Percentiles rank a stretch among this genome's conserved stretches.
Evolutionary conservation across 108 stramenopile species (phyloP).

Genomic region (Nitzschia sp.): DNA sequence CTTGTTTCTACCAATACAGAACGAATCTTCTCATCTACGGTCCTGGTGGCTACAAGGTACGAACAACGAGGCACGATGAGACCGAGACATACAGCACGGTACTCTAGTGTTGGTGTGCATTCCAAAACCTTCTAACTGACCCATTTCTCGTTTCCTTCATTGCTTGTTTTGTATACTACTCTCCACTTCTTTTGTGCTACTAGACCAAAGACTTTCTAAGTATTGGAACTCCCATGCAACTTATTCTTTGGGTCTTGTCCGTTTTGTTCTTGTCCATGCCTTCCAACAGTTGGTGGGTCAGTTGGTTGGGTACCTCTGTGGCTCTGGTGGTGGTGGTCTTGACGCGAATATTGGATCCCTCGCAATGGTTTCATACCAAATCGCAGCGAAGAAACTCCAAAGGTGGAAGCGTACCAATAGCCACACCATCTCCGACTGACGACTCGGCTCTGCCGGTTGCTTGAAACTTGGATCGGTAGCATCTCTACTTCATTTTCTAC

Average conservation of each 20-base stretch:
- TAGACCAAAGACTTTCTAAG: conserved; percentile 66
- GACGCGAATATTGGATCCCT: too few species aligned
- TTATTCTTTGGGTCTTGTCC: conserved; percentile 73
- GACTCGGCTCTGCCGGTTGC: too few species aligned
- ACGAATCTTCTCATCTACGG: conserved; percentile 87
- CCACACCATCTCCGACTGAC: neutral
- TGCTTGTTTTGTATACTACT: too few species aligned
- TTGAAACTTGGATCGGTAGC: too few species aligned
- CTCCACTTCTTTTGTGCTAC: neutral
- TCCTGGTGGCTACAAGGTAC: conserved; percentile 81
- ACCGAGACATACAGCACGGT: neutral
- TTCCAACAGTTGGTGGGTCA: conserved; percentile 47
- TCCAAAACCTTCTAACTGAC: neutral
- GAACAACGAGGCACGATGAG: too few species aligned
- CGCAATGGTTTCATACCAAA: too few species aligned
- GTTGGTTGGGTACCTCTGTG: conserved; percentile 34
- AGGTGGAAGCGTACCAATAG: neutral
- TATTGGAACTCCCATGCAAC: conserved; percentile 81
- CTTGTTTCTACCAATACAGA: conserved; percentile 1
- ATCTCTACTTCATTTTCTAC: too few species aligned
- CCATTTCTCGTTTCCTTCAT: neutral
- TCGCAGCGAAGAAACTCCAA: neutral
- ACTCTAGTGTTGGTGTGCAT: neutral
- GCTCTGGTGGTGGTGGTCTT: neutral
- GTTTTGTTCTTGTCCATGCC: conserved; percentile 39